A percentile compares a stretch with the other conserved stretches of the same genome.
These are phyloP conservation scores for Marasmius fiardii DNA, from an alignment of 1,284 basidiomycete species.

Conservation along the genomic window DNA sequence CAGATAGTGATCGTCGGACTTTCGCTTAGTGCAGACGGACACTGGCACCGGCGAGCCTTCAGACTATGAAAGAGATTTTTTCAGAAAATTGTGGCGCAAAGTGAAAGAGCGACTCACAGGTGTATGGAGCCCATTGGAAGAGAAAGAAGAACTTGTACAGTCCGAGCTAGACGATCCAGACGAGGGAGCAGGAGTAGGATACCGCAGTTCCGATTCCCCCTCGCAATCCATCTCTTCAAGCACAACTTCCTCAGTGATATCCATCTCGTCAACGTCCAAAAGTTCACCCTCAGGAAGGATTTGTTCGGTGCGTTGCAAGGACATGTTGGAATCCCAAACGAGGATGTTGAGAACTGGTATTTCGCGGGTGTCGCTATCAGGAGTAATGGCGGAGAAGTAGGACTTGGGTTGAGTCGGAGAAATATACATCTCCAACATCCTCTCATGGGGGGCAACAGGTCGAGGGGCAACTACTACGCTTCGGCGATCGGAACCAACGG, in stretches of 20 bases:
- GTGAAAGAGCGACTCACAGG: not conserved
- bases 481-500: conserved; percentile 5
- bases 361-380: not conserved
- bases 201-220: not conserved
- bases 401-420: conserved; percentile 6
- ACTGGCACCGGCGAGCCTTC: not conserved
- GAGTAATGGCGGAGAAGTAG: conserved; percentile 11
- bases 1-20: not conserved
- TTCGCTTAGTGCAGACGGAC: not conserved
- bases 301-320: not conserved
- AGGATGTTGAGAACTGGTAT: not conserved
- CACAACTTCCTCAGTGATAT: not conserved
- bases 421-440: not conserved
- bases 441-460: not conserved
- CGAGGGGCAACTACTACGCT: conserved; percentile 3
- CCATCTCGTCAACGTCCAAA: not conserved
- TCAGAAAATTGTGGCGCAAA: not conserved
- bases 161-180: not conserved
- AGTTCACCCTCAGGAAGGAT: not conserved
- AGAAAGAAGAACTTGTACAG: not conserved
- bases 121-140: not conserved
- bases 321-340: not conserved
- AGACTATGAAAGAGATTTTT: not conserved
- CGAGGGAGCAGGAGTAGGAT: not conserved
- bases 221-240: not conserved